Base-by-base conservation (phyloP, 495 filamentous ascomycete species). In the Sphaerosporella brunnea region DNA sequence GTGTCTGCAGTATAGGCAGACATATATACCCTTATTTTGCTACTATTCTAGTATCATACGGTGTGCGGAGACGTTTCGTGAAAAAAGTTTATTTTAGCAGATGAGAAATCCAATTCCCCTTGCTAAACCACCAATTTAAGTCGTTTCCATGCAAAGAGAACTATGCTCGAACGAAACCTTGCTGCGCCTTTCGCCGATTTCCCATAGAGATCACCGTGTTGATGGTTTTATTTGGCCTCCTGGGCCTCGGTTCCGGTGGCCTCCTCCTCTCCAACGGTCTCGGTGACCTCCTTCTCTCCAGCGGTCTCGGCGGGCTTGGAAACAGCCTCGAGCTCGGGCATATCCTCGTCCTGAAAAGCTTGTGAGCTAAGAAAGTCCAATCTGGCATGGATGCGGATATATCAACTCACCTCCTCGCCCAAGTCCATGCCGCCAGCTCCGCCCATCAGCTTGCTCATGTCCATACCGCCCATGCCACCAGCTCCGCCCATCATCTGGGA, bases 401-500 rank as follows among this genome's bases (percentile, higher is more conserved):
- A n/a, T n/a, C n/a, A n/a, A n/a, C n/a, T n/a, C n/a, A n/a, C n/a
- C n/a, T 37, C 2, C 32, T 23, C 15, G 47, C 53, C n/a, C 59
- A 64, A 41, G 19, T 48, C 54, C 53, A 57, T 57, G 18, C 47
- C 73, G 23, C 70, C 76, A 48, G 64, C 68, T 30, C 68, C 73
- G 26, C 80, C 86, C 32, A 51, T 52, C 57, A 64, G 43, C 16
- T 60, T 69, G 53, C 70, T 66, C 30, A 65, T 74, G 34, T 65
- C 73, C 55, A 71, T 66, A 34, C 65, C 75, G 32, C 65, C 73
- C 47, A 66, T 63, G 40, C 67, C 74, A 23, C 70, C 75, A 49
- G 64, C 68, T 32, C 68, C 73, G 30, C 80, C 86, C 52, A 94
- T 81, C 71, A n/a, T n/a, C n/a, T n/a, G n/a, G n/a, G n/a, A n/a